These are phyloP conservation scores for Malassezia dermatis DNA, from an alignment of 1,284 basidiomycete species.

Conservation along the genomic window DNA sequence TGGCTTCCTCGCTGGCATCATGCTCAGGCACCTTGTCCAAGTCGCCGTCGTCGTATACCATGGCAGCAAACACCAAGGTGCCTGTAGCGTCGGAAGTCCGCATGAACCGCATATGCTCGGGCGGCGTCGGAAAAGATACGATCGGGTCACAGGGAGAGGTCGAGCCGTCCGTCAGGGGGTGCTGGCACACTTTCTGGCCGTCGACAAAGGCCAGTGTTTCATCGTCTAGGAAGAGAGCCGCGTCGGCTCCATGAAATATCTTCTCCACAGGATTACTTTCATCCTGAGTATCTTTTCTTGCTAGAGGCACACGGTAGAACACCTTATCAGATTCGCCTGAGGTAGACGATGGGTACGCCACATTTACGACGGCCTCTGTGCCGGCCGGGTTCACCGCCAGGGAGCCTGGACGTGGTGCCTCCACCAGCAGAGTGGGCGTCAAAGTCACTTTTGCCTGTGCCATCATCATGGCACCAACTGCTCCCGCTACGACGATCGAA, in stretches of 20 bases:
- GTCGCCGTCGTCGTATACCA: slow-evolving; percentile 27
- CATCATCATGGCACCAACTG: neutral
- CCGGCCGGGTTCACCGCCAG: slow-evolving; percentile 1
- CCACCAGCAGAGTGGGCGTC: slow-evolving; percentile 8
- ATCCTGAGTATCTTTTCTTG: neutral
- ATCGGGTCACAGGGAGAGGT: neutral
- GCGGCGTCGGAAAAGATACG: slow-evolving; percentile 8
- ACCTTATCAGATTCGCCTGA: neutral
- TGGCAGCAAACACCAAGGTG: slow-evolving; percentile 24
- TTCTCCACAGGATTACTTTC: neutral
- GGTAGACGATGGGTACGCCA: neutral
- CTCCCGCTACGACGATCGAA: neutral
- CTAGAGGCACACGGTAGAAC: slow-evolving; percentile 10
- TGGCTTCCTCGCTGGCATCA: slow-evolving; percentile 10
- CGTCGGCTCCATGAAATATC: neutral
- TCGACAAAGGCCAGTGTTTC: neutral
- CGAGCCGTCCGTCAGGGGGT: neutral
- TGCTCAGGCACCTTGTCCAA: slow-evolving; percentile 18
- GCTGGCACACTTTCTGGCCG: slow-evolving; percentile 1
- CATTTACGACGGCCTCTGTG: slow-evolving; percentile 6
- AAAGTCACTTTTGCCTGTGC: neutral
- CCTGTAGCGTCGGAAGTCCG: neutral
- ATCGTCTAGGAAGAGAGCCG: slow-evolving; percentile 5
- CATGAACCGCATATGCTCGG: slow-evolving; percentile 6
- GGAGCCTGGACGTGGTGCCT: slow-evolving; percentile 11